Base-by-base conservation (phyloP, 1,284 basidiomycete genomes). In the Paramarasmius palmivorus region DNA sequence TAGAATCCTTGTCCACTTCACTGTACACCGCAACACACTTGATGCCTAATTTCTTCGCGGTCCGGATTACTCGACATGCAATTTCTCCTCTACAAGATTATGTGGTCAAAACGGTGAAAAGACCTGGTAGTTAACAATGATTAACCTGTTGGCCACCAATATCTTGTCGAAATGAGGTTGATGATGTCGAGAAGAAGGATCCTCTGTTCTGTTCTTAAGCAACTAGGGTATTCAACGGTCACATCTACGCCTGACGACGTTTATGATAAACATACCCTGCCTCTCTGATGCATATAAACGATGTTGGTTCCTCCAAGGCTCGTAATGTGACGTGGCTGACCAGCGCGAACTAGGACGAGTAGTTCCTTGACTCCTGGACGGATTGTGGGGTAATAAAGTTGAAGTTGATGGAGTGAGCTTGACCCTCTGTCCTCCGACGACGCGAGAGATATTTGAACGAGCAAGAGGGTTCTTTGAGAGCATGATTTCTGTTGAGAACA, bases 21-120 rank as follows among this genome's bases (percentile, higher is more conserved):
- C 90, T 93, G 67, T 90, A 97, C 26, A 97, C 91, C 1, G 93
- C 93, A 15, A 97, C 92, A 0, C 91, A 94, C 76, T 83, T 86
- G 64, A 97, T 87, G 1, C 93, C 94, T 0, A 97, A 76, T 64
- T 90, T 88, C 69, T 78, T 84, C n/a, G 92, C 92, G 0, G 95
- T 95, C 39, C 90, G 84, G 58, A 95, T 95, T 50, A 97, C 90
- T 37, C 95, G 85, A 67, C 93, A 94, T 2, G 95, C 95, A 57
- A 97, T 97, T 72, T 98, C 95, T 39, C 95, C 95, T 65, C 93
- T 93, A 59, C 22, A 42, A 8, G 26, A 40, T 23, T 25, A 36
- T 32, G 4, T 12, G 17, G 34, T 44, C 14, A 36, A 8, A 42
- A 45, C 46, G 9, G 51, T 44, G 19, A 46, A 5, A 7, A 35